Base-by-base conservation (phyloP, 768 basidiomycete species). In the Melanogaster broomeanus region DNA sequence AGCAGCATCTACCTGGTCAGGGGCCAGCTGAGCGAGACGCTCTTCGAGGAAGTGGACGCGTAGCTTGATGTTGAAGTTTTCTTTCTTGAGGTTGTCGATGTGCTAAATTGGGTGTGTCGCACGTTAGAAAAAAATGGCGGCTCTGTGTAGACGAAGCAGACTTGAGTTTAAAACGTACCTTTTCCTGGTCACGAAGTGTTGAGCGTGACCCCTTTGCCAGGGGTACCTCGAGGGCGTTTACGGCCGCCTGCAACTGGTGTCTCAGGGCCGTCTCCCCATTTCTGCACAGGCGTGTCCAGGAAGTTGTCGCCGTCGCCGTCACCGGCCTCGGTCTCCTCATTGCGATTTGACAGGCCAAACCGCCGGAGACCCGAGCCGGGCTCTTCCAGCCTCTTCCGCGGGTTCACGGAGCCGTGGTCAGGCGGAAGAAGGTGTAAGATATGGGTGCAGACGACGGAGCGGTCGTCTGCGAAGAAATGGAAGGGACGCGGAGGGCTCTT, bases 11-110 rank as follows among this genome's bases (percentile, higher is more conserved):
- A 95, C 89, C 63, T 97, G 89, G 66, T 96, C 93, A 0, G 93
- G 93, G 0, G 90, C 89, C 42, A 94, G 83, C 61, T 91, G 85
- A 2, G 88, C 88, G 15, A 99, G 80, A 40, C 91, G 87, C 62
- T 98, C 93, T 69, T 98, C 92, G 38, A 97, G 81, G 66, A 97
- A 96, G 65, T 97, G 93, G 3, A 98, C 90, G 52, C 93, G 90
- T 45, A 98, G 81, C 69, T 98, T 97, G 66, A 99, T 86, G 63
- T 87, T 88, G 69, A 98, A 98, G 76, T 96, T 96, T 68, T 98
- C 95, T 68, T 95, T 97, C 75, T 96, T 94, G 62, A 94, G 82
- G 55, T 85, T 85, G 72, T 98, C 93, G 64, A 97, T 92, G 68
- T 95, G 90, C 95, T 98, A 62, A 38, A 33, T 42, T 30, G 13